phyloP scores from a whole-genome alignment of 2,329 filamentous ascomycete species.

The Lasiodiplodia theobromae region DNA sequence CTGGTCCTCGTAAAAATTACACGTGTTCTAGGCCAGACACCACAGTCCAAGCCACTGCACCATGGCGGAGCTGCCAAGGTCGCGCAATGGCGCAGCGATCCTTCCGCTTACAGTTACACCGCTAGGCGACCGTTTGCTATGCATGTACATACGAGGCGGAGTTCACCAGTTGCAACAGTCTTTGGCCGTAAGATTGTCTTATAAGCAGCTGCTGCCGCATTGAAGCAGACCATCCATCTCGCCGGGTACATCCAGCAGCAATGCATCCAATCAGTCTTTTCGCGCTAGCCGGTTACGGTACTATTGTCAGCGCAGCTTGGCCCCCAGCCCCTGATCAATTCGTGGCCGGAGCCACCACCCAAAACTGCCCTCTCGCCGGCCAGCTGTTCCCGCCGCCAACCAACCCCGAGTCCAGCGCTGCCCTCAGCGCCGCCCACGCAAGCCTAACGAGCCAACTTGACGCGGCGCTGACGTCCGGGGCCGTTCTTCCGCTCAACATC shows the following conservation, averaged over 20 bases:
- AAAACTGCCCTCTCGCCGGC: slow-evolving; percentile 30
- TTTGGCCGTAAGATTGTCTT: not conserved
- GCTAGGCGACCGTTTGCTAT: slow-evolving; percentile 34
- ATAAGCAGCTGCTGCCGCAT: not conserved
- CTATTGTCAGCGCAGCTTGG: not conserved
- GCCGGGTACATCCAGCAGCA: not conserved
- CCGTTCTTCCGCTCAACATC: not conserved
- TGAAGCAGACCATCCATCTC: not conserved
- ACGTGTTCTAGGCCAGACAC: not conserved
- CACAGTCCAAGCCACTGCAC: not conserved
- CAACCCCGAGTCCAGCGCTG: slow-evolving; percentile 12
- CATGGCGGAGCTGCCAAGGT: not conserved
- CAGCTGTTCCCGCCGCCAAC: slow-evolving; percentile 29
- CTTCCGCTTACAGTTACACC: not conserved
- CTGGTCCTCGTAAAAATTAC: not conserved
- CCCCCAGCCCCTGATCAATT: not conserved
- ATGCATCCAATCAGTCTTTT: not conserved
- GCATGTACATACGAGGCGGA: slow-evolving; percentile 32
- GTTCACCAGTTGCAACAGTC: no score
- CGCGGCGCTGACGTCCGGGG: not conserved
- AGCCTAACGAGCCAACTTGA: slow-evolving; percentile 25
- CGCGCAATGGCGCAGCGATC: not conserved
- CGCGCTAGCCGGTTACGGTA: not conserved
- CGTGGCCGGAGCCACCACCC: not conserved
- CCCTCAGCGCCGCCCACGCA: slow-evolving; percentile 25